Conservation (phyloP, 768 basidiomycete species). For the Clathrus columnatus region DNA sequence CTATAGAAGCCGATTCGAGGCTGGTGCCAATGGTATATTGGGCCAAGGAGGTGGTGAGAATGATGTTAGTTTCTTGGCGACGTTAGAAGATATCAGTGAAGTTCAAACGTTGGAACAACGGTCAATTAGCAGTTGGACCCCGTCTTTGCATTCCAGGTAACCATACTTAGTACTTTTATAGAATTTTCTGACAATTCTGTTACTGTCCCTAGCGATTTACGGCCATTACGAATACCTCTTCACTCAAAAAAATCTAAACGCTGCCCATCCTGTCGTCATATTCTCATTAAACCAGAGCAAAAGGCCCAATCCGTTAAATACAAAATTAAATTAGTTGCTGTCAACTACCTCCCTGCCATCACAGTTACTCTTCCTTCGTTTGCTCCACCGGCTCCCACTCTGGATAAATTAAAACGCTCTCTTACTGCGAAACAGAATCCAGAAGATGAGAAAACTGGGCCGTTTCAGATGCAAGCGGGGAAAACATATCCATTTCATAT, state of each 20-base stretch:
- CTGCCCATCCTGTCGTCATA: constrained; percentile 89
- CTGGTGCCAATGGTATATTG: constrained; percentile 41
- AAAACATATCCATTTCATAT: constrained; percentile 83
- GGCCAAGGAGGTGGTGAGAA: constrained; percentile 55
- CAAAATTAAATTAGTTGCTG: constrained; percentile 96
- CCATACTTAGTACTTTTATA: constrained; percentile 19
- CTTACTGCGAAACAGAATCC: constrained; percentile 26
- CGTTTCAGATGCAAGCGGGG: constrained; percentile 53
- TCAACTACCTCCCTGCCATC: constrained; percentile 88
- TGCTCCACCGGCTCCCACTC: constrained; percentile 30
- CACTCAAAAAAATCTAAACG: constrained; percentile 94
- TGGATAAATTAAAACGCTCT: constrained; percentile 29
- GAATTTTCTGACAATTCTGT: constrained; percentile 31
- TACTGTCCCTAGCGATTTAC: constrained; percentile 38
- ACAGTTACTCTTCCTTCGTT: constrained; percentile 56
- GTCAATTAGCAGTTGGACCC: constrained; percentile 75
- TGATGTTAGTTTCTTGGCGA: constrained; percentile 63
- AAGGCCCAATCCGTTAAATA: constrained; percentile 90
- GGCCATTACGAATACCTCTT: constrained; percentile 84
- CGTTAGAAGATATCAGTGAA: constrained; percentile 50
- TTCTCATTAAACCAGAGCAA: constrained; percentile 96
- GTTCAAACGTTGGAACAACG: constrained; percentile 69
- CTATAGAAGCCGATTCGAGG: constrained; percentile 66
- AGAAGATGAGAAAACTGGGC: constrained; percentile 9
- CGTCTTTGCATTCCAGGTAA: constrained; percentile 56